phyloP scores from a whole-genome alignment of 2,329 filamentous ascomycete species.

The Fonsecaea nubica region DNA sequence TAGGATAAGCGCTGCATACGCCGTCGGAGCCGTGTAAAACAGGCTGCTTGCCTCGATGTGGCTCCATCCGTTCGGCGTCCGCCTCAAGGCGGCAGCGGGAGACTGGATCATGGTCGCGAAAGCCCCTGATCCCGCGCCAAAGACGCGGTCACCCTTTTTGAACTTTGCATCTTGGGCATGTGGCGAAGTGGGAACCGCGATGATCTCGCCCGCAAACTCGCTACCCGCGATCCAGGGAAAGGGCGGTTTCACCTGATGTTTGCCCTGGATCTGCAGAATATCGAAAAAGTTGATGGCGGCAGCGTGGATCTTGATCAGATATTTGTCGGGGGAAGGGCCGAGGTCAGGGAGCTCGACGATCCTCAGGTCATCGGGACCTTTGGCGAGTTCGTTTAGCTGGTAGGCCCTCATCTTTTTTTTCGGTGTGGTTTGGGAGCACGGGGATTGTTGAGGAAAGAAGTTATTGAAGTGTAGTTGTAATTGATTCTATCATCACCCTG shows the following conservation, averaged over 20 bases:
- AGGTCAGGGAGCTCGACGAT: slow-evolving; percentile 78
- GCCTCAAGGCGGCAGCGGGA: slow-evolving; percentile 69
- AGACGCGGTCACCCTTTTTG: slow-evolving; percentile 79
- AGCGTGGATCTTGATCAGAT: slow-evolving; percentile 84
- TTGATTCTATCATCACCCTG: no score
- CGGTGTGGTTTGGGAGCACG: no score
- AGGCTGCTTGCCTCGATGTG: slow-evolving; percentile 84
- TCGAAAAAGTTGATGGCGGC: slow-evolving; percentile 96
- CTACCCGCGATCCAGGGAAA: slow-evolving; percentile 85
- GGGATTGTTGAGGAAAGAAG: no score
- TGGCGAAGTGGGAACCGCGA: slow-evolving; percentile 64
- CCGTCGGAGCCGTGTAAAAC: slow-evolving; percentile 90
- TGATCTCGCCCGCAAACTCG: slow-evolving; percentile 82
- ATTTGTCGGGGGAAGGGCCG: slow-evolving; percentile 71
- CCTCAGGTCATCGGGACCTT: slow-evolving; percentile 80
- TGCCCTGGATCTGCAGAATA: slow-evolving; percentile 89
- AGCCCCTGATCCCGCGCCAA: slow-evolving; percentile 82
- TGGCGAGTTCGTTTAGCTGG: slow-evolving; percentile 30
- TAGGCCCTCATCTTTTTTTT: slow-evolving; percentile 22
- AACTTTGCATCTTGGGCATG: slow-evolving; percentile 60
- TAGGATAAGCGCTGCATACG: slow-evolving; percentile 80
- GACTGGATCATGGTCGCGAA: slow-evolving; percentile 79
- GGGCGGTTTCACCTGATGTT: slow-evolving; percentile 88
- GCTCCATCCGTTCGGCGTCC: slow-evolving; percentile 79
- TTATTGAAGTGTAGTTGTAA: no score